Evolutionary conservation across 495 filamentous ascomycete species (phyloP).

Genomic region (Rhypophila decipiens): DNA sequence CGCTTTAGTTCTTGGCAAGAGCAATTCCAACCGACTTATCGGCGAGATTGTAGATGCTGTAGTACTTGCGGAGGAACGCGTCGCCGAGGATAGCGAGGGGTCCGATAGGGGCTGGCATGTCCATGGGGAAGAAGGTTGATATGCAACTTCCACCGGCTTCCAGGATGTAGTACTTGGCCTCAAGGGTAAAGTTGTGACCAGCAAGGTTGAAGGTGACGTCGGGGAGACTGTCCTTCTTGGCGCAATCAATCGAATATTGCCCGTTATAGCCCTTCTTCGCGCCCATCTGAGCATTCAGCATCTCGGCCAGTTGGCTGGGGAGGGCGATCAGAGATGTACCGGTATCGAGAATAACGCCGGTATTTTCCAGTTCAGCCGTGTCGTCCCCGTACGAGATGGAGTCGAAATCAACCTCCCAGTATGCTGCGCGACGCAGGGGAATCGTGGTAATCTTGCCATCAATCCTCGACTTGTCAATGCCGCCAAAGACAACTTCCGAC

Average conservation of each 20-base stretch:
- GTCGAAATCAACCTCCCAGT: slow-evolving; percentile 98
- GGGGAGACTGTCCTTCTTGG: slow-evolving; percentile 71
- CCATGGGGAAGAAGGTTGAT: slow-evolving; percentile 96
- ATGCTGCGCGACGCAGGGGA: slow-evolving; percentile 93
- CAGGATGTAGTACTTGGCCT: slow-evolving; percentile 87
- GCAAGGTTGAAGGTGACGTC: slow-evolving; percentile 81
- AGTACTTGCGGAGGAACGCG: slow-evolving; percentile 94
- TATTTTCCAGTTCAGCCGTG: slow-evolving; percentile 81
- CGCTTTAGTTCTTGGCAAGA: slow-evolving; percentile 54
- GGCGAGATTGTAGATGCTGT: slow-evolving; percentile 92
- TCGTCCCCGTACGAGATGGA: slow-evolving; percentile 79
- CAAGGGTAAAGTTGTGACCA: slow-evolving; percentile 88
- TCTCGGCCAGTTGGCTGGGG: slow-evolving; percentile 85
- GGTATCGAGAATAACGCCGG: slow-evolving; percentile 95
- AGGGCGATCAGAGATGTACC: slow-evolving; percentile 97
- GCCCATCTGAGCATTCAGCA: slow-evolving; percentile 95
- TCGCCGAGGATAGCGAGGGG: slow-evolving; percentile 96
- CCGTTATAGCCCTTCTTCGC: slow-evolving; percentile 95
- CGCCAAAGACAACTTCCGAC: slow-evolving; percentile 89
- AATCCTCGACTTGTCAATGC: slow-evolving; percentile 80
- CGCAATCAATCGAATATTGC: slow-evolving; percentile 91
- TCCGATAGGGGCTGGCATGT: slow-evolving; percentile 85
- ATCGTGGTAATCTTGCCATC: slow-evolving; percentile 86
- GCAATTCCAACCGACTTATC: slow-evolving; percentile 82
- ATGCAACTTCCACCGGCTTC: slow-evolving; percentile 95